Conservation (phyloP, 805 yeast genomes). For the Candida verbasci region DNA sequence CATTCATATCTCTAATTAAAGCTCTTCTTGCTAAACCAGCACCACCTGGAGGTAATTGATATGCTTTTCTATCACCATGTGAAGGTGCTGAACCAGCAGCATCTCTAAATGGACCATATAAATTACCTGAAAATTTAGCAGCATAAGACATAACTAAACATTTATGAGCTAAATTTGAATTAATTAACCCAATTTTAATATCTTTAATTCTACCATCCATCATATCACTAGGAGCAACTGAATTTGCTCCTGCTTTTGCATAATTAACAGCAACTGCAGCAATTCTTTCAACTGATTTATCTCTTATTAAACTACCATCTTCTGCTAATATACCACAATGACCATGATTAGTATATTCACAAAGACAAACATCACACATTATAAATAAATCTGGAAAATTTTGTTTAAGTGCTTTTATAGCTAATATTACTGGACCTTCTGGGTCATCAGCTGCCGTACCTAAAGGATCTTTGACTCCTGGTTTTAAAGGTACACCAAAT, state of each 20-base stretch:
- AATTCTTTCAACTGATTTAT: conserved; percentile 68
- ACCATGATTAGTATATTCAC: conserved; percentile 97
- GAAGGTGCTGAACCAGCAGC: conserved; percentile 93
- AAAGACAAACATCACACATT: conserved; percentile 91
- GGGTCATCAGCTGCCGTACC: conserved; percentile 97
- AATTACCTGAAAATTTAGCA: conserved; percentile 86
- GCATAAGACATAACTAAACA: conserved; percentile 89
- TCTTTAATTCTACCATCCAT: conserved; percentile 90
- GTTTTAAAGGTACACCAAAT: conserved; percentile 85
- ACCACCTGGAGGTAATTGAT: conserved; percentile 91
- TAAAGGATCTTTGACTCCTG: conserved; percentile 68
- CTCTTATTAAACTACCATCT: conserved; percentile 81
- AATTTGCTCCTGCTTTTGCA: conserved; percentile 92
- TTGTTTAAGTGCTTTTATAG: conserved; percentile 59
- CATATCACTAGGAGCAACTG: conserved; percentile 98
- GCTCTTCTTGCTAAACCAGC: conserved; percentile 94
- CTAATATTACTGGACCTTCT: conserved; percentile 86
- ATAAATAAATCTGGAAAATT: conserved; percentile 80
- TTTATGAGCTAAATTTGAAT: conserved; percentile 78
- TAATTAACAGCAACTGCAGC: conserved; percentile 95
- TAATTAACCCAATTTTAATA: conserved; percentile 79
- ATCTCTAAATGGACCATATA: conserved; percentile 97
- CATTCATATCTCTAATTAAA: conserved; percentile 73
- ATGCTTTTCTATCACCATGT: conserved; percentile 85
- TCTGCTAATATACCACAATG: conserved; percentile 91